Evolutionary conservation across 2,329 filamentous ascomycete species (phyloP).

Genomic region (Trichoderma aggressivum): DNA sequence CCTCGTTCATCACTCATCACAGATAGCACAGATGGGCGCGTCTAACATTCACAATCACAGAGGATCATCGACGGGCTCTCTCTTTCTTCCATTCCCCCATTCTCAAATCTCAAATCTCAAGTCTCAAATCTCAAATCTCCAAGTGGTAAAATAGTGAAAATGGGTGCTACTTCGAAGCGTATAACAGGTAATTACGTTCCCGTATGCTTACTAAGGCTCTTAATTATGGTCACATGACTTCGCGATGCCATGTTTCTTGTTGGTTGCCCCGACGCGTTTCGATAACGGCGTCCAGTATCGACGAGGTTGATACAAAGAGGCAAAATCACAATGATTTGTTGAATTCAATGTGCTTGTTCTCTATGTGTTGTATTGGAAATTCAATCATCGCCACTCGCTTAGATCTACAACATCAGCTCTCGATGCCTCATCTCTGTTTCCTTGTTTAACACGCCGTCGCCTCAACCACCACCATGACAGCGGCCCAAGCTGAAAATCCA

Average conservation of each 20-base stretch:
- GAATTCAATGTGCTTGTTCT: neutral
- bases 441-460: neutral
- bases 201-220: neutral
- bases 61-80: neutral
- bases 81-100: neutral
- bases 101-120: neutral
- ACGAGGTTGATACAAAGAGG: no score
- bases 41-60: neutral
- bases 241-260: constrained; percentile 17
- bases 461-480: constrained; percentile 28
- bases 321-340: neutral
- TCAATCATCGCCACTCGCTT: neutral
- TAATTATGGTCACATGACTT: constrained; percentile 20
- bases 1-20: neutral
- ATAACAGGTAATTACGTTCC: neutral
- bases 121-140: neutral
- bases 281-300: neutral
- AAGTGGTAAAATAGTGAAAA: neutral
- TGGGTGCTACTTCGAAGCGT: neutral
- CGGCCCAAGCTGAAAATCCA: constrained; percentile 25
- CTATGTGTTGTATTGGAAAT: neutral
- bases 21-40: neutral
- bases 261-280: neutral
- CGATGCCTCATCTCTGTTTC: constrained; percentile 1
- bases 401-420: neutral